phyloP scores from a whole-genome alignment of 768 basidiomycete species.

The Neoboletus magnificus region DNA sequence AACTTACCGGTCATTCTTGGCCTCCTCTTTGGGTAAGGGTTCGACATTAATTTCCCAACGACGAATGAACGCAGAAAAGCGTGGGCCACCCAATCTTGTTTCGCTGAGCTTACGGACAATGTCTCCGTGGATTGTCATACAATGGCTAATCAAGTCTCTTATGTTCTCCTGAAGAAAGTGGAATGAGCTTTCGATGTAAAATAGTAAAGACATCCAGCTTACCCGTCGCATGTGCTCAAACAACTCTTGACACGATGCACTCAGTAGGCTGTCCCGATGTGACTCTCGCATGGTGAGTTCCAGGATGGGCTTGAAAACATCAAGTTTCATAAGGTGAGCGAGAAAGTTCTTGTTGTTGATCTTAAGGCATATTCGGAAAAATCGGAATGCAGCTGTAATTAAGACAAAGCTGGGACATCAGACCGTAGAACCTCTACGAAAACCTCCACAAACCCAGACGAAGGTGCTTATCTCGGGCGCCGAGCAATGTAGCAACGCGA shows the following conservation, averaged over 20 bases:
- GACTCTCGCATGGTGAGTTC: conserved; percentile 83
- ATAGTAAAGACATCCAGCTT: conserved; percentile 21
- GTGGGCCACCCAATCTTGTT: conserved; percentile 56
- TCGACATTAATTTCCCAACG: conserved; percentile 94
- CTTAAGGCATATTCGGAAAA: conserved; percentile 82
- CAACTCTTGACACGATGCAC: conserved; percentile 93
- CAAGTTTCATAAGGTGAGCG: conserved; percentile 76
- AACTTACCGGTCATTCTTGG: conserved; percentile 50
- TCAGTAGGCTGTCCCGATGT: conserved; percentile 84
- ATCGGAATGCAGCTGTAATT: conserved; percentile 79
- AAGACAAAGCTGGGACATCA: conserved; percentile 8
- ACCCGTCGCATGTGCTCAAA: conserved; percentile 91
- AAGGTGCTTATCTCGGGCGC: conserved; percentile 85
- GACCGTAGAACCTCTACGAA: not conserved
- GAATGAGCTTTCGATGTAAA: conserved; percentile 3
- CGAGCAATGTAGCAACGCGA: conserved; percentile 74
- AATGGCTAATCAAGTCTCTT: conserved; percentile 77
- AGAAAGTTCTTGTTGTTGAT: conserved; percentile 76
- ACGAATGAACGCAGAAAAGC: conserved; percentile 70
- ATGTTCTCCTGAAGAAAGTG: conserved; percentile 68
- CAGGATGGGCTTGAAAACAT: conserved; percentile 78
- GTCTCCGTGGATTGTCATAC: conserved; percentile 74
- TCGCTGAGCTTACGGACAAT: conserved; percentile 62
- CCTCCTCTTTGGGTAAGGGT: conserved; percentile 54
- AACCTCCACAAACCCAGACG: conserved; percentile 67